Base-by-base conservation (phyloP, 768 basidiomycete species). In the Tylopilus vinaceipallidus region DNA sequence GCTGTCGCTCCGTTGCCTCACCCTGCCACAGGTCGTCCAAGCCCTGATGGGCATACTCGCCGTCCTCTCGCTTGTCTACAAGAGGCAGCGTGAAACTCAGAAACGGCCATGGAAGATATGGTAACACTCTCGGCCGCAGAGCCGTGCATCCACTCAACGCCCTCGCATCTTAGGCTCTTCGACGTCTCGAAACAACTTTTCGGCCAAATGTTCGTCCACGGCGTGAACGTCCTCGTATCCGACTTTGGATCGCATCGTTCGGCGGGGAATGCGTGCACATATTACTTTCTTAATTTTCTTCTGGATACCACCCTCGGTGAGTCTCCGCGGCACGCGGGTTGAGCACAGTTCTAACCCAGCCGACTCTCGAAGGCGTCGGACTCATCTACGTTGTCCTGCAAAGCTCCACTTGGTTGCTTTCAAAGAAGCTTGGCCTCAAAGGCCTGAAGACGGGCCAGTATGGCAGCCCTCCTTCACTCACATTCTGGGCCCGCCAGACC, bases 81-180 rank as follows among this genome's bases (percentile, higher is more conserved):
- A 98, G 66, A 77, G 95, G 49, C 88, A 95, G 49, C 75, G 89
- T 57, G 95, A 98, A 71, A 74, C 77, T 23, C 84, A 84, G 14
- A 91, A 84, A 65, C 81, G 95, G 24, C 88, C 85, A 17, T 98
- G 95, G 95, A 76, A 79, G 58, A 95, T 97, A 71, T 98, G 95
- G 92, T 88, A 58, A 50, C 81, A 55, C 50, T 6, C 29, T 43
- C 29, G 27, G 12, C 23, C 10, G 9, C 22, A 35, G 42, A 34
- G 17, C 23, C 16, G 20, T 22, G 12, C 29, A 38, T 49, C n/a
- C n/a, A 26, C 56, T 58, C 36, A 56, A 26, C 13, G n/a, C n/a
- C 17, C 22, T 51, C 37, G 38, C 32, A 6, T 42, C 16, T 38
- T 26, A 92, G 90, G 92, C 64, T 88, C n/a, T 93, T 90, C 66